phyloP scores from a whole-genome alignment of 2,329 filamentous ascomycete species.

The Colletotrichum brevisporum region DNA sequence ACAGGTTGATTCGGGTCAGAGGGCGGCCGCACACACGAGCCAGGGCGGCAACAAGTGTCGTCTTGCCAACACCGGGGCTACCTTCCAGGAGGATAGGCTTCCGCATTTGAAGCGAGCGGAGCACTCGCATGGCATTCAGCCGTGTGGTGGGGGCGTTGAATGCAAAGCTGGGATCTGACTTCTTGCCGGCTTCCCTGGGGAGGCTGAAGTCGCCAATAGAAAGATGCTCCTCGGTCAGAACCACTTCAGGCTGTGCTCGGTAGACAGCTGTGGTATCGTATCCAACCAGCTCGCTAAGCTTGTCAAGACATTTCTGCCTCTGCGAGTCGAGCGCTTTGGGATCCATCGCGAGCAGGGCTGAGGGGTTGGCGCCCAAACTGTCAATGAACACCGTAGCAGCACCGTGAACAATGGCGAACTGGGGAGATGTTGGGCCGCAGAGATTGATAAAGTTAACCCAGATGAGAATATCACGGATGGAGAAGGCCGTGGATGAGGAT shows the following conservation, averaged over 20 bases:
- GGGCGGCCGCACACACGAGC: slow-evolving; percentile 84
- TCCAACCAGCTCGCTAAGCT: slow-evolving; percentile 77
- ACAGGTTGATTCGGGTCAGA: slow-evolving; percentile 94
- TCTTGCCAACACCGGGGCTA: slow-evolving; percentile 98
- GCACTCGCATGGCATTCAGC: slow-evolving; percentile 89
- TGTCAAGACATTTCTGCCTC: slow-evolving; percentile 78
- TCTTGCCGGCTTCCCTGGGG: slow-evolving; percentile 62
- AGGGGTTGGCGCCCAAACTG: slow-evolving; percentile 93
- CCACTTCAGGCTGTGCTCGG: slow-evolving; percentile 71
- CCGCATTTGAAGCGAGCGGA: slow-evolving; percentile 87
- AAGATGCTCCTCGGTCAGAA: slow-evolving; percentile 66
- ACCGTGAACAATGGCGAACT: slow-evolving; percentile 78
- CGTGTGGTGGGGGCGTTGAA: slow-evolving; percentile 92
- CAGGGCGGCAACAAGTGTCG: slow-evolving; percentile 89
- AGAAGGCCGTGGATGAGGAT: slow-evolving; percentile 81
- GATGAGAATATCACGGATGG: slow-evolving; percentile 90
- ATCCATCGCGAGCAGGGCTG: slow-evolving; percentile 83
- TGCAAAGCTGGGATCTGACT: slow-evolving; percentile 75
- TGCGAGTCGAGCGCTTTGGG: slow-evolving; percentile 79
- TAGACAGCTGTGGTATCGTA: slow-evolving; percentile 77
- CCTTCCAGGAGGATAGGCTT: slow-evolving; percentile 97
- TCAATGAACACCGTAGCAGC: slow-evolving; percentile 97
- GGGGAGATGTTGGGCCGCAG: slow-evolving; percentile 61
- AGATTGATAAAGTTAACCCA: slow-evolving; percentile 95
- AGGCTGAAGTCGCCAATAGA: slow-evolving; percentile 83